Evolutionary conservation across 2,329 filamentous ascomycete species (phyloP), one percentile per base, ranked within the genome.

Genomic region (Malbranchea zuffiana): DNA sequence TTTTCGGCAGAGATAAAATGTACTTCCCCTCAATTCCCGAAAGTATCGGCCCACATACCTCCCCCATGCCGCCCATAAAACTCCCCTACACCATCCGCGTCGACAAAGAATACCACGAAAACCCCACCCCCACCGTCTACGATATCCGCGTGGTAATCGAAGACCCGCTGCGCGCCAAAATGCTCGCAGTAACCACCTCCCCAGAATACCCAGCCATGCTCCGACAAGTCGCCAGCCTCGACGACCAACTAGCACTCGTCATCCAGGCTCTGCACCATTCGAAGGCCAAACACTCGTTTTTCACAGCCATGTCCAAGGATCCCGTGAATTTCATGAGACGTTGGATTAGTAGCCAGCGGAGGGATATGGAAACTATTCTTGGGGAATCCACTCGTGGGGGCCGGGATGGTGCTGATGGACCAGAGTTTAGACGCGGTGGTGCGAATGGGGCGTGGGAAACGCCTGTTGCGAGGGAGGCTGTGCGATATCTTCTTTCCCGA

Each of bases 41-140:
- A 35, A 81, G 82, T 48, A 78, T 93, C 44, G 74, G 79, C 35
- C 71, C 73, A 6, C 86, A 96, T 59, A 74, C 95, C 39, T 75
- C 71, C 19, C 76, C 84, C 2, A 72, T 95, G 1, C 77, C 83
- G 4, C 86, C 90, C 0, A 73, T 95, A 52, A 78, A 81, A 51
- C 73, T 98, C 21, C 72, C 78, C 15, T 98, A 95, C 65, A 98
- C 87, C 6, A 90, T 98, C 55, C 84, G 88, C 41, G 82, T 95
- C 26, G 90, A 98, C 57, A 72, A 84, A 51, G 75, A 79, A 6
- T 88, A 87, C 53, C 80, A 88, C 54, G 77, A 75, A 47, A 65
- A 77, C 39, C 80, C 84, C 3, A 68, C 75, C 35, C 78, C 84
- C 1, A 95, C 87, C 4, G 69, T 96, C 49, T 95, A 95, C 65